Evolutionary conservation across 148 eudicot species (phyloP).

Genomic region (Nepenthes gracilis): DNA sequence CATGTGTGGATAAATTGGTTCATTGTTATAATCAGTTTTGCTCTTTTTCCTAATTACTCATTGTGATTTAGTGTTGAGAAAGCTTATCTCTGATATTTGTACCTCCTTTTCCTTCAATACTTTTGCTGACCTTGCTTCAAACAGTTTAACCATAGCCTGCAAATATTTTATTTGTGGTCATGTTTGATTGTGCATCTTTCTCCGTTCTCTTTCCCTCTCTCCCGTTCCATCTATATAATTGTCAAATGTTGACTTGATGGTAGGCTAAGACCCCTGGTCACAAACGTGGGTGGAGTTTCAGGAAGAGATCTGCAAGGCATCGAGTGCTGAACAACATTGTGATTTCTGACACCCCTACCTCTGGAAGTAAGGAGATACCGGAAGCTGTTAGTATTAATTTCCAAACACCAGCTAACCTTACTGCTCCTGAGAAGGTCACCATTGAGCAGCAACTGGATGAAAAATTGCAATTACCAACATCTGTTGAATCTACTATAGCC

Average conservation of each 20-base stretch:
- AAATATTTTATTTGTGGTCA: neutral
- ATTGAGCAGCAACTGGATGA: slow-evolving; percentile 28
- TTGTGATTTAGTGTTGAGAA: no score
- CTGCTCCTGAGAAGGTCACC: slow-evolving; percentile 33
- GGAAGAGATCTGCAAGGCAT: slow-evolving; percentile 71
- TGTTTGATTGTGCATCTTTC: neutral
- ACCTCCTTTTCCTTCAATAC: no score
- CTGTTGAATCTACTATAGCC: slow-evolving; percentile 13
- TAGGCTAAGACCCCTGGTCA: slow-evolving; percentile 56
- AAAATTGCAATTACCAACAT: slow-evolving; percentile 13
- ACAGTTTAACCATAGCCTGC: no score
- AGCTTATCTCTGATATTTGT: no score
- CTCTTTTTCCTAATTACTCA: no score
- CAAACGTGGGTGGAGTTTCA: slow-evolving; percentile 87
- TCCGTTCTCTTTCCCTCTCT: neutral
- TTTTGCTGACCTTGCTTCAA: no score
- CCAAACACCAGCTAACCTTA: slow-evolving; percentile 26
- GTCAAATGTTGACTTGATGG: slow-evolving; percentile 8
- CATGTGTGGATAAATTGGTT: no score
- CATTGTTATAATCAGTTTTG: no score
- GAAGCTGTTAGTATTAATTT: slow-evolving; percentile 28
- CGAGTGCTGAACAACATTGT: slow-evolving; percentile 60
- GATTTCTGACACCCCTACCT: slow-evolving; percentile 32
- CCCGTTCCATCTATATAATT: neutral
- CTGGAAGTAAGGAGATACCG: slow-evolving; percentile 41